Evolutionary conservation across 2,329 filamentous ascomycete species (phyloP).

Genomic region (Ophiosphaerella herpotricha): DNA sequence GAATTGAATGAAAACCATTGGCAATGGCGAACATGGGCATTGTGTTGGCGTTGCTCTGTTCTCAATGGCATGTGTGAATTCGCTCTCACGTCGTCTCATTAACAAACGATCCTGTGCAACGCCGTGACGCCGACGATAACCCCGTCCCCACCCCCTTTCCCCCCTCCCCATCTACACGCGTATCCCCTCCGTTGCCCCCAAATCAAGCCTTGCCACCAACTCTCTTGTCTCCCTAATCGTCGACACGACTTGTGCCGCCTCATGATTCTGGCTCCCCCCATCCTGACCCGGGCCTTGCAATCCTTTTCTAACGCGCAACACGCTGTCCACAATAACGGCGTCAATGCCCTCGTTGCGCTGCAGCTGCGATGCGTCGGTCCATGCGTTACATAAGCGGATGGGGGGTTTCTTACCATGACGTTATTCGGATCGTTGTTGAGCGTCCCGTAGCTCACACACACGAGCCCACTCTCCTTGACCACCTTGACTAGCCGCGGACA

Average conservation of each 20-base stretch:
- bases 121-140: too few species aligned
- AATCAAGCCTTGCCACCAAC: not conserved
- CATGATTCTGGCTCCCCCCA: not conserved
- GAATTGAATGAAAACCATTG: too few species aligned
- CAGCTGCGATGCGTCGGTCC: slow-evolving; percentile 56
- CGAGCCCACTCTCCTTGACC: slow-evolving; percentile 90
- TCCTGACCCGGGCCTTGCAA: slow-evolving; percentile 60
- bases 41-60: too few species aligned
- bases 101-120: too few species aligned
- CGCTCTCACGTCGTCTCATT: too few species aligned
- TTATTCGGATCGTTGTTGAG: slow-evolving; percentile 86
- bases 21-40: too few species aligned
- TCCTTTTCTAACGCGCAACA: slow-evolving; percentile 89
- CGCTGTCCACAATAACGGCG: slow-evolving; percentile 95
- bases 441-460: slow-evolving; percentile 93
- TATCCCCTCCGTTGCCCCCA: too few species aligned
- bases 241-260: slow-evolving; percentile 6
- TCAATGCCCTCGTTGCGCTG: slow-evolving; percentile 97
- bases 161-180: not conserved
- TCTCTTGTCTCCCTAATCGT: slow-evolving; percentile 8
- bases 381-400: not conserved
- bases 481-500: slow-evolving; percentile 88
- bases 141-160: not conserved
- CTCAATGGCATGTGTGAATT: too few species aligned
- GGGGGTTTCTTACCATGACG: slow-evolving; percentile 69